Conservation (phyloP, 139 green algal genomes). For the Volvox africanus region DNA sequence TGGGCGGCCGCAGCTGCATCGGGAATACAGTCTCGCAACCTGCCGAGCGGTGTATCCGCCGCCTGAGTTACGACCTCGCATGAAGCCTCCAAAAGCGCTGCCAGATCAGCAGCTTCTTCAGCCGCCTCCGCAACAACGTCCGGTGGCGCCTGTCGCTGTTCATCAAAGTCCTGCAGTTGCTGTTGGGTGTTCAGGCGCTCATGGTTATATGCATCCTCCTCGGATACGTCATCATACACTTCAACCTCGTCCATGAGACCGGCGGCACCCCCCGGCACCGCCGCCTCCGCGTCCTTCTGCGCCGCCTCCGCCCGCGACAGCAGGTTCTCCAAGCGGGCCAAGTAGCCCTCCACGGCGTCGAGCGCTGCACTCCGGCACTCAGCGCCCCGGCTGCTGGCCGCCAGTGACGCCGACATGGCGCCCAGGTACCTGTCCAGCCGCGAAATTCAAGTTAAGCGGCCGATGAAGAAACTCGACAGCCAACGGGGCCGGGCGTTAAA, state of each 20-base stretch:
- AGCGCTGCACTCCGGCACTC: constrained; percentile 54
- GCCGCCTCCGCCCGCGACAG: neutral
- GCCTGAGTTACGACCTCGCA: neutral
- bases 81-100: neutral
- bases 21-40: neutral
- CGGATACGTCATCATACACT: constrained; percentile 1
- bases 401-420: constrained; percentile 55
- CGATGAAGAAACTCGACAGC: no score
- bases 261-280: neutral
- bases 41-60: neutral
- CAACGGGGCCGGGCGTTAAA: no score
- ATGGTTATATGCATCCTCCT: neutral
- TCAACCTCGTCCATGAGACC: constrained; percentile 35
- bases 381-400: constrained; percentile 41
- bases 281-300: constrained; percentile 36
- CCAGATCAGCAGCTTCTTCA: neutral
- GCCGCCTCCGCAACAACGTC: neutral
- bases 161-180: neutral
- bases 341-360: constrained; percentile 44
- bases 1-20: neutral
- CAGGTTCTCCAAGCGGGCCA: constrained; percentile 30
- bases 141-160: neutral
- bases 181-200: neutral
- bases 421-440: constrained; percentile 59
- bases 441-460: no score